These are phyloP conservation scores for Penicillium sp. DNA, from an alignment of 2,329 filamentous ascomycete species.

Conservation along the genomic window DNA sequence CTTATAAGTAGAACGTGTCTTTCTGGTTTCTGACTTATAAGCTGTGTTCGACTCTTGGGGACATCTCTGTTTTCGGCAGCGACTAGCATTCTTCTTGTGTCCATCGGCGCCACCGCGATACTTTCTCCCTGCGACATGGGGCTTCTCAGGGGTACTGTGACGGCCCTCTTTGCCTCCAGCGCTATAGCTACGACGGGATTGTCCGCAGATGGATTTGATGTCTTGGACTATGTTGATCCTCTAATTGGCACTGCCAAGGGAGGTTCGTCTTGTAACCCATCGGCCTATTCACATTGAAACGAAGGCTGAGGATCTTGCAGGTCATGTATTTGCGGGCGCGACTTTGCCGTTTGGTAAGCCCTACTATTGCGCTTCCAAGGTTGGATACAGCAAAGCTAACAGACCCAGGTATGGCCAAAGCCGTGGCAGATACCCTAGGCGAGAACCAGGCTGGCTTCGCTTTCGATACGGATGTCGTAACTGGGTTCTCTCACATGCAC, in stretches of 20 bases:
- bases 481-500: constrained; percentile 53
- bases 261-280: constrained; percentile 23
- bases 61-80: background rate
- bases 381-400: background rate
- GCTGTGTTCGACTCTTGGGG: background rate
- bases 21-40: background rate
- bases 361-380: background rate
- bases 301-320: constrained; percentile 23
- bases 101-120: constrained; percentile 10
- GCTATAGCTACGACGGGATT: constrained; percentile 1
- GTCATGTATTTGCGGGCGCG: constrained; percentile 57
- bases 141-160: constrained; percentile 5
- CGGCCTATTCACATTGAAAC: background rate
- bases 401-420: constrained; percentile 51
- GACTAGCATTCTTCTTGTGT: background rate
- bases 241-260: constrained; percentile 55
- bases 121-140: background rate
- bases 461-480: constrained; percentile 48
- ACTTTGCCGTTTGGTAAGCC: constrained; percentile 49
- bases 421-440: constrained; percentile 52
- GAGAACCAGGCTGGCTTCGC: constrained; percentile 58
- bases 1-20: background rate
- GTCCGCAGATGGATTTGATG: constrained; percentile 25
- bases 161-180: constrained; percentile 11
- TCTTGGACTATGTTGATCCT: constrained; percentile 47